Evolutionary conservation across 495 filamentous ascomycete species (phyloP).

Genomic region (Penicillium lagena): DNA sequence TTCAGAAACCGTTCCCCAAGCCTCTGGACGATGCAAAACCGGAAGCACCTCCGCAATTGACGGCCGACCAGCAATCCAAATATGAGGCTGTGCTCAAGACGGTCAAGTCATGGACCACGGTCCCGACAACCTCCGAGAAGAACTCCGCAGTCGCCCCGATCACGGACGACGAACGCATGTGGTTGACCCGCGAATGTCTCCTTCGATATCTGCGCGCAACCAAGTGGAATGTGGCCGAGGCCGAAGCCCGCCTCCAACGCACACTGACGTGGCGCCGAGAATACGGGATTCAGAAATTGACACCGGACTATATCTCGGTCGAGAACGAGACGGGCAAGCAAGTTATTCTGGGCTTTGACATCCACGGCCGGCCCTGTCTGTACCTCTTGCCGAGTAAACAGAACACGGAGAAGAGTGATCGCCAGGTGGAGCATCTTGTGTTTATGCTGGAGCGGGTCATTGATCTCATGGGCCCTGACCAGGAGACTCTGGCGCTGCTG

Average conservation of each 20-base stretch:
- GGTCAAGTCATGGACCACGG: constrained; percentile 62
- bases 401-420: constrained; percentile 83
- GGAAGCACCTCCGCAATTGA: constrained; percentile 47
- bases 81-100: constrained; percentile 66
- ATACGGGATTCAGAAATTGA: constrained; percentile 69
- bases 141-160: constrained; percentile 57
- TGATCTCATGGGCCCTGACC: constrained; percentile 77
- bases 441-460: constrained; percentile 90
- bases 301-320: constrained; percentile 73
- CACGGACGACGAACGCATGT: constrained; percentile 76
- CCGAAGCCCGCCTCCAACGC: constrained; percentile 68
- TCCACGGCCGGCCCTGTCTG: constrained; percentile 72
- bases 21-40: constrained; percentile 54
- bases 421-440: constrained; percentile 89
- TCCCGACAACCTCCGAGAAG: constrained; percentile 55
- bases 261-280: constrained; percentile 87
- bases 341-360: constrained; percentile 81
- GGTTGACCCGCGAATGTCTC: constrained; percentile 85
- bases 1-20: constrained; percentile 63
- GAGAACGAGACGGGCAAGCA: constrained; percentile 98
- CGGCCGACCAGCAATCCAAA: constrained; percentile 72
- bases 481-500: constrained; percentile 77
- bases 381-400: constrained; percentile 85
- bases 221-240: constrained; percentile 76
- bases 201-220: constrained; percentile 88